These are phyloP conservation scores for Plasmodium yoelii DNA, from an alignment of 169 alveolate genomes.

Conservation along the genomic window DNA sequence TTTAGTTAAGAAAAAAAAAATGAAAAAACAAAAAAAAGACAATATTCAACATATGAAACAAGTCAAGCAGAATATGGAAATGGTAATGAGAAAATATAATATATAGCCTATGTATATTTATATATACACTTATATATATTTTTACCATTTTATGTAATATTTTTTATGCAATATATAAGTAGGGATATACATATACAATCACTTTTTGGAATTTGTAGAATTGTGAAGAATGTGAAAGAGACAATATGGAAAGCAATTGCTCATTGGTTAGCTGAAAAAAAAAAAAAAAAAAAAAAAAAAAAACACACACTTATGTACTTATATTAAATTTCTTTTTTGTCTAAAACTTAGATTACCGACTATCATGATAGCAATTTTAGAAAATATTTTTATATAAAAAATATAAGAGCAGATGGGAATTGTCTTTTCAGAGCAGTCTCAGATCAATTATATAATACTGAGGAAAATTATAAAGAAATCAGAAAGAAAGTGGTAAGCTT, in stretches of 20 bases:
- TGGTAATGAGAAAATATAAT: background rate
- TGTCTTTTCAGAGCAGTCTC: constrained; percentile 67
- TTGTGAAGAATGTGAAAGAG: constrained; percentile 1
- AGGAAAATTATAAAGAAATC: constrained; percentile 59
- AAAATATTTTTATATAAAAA: constrained; percentile 58
- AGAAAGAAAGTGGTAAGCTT: constrained; percentile 47
- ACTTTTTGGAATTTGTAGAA: background rate
- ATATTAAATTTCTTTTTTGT: constrained; percentile 6
- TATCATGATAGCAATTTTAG: constrained; percentile 54
- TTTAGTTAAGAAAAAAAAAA: constrained; percentile 4
- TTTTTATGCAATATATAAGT: background rate
- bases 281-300: constrained; percentile 8
- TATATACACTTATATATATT: background rate
- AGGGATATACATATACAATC: background rate
- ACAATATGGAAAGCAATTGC: constrained; percentile 3
- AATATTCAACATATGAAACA: constrained; percentile 10
- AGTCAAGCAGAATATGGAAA: constrained; percentile 19
- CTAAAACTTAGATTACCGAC: constrained; percentile 21
- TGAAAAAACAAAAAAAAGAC: constrained; percentile 23
- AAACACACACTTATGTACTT: background rate
- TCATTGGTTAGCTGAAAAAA: constrained; percentile 17
- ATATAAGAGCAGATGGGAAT: constrained; percentile 65
- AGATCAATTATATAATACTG: constrained; percentile 53
- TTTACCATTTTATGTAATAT: background rate
- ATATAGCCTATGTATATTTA: background rate